Conservation (phyloP, 1,139 yeast species). For the Candida tropicalis region DNA sequence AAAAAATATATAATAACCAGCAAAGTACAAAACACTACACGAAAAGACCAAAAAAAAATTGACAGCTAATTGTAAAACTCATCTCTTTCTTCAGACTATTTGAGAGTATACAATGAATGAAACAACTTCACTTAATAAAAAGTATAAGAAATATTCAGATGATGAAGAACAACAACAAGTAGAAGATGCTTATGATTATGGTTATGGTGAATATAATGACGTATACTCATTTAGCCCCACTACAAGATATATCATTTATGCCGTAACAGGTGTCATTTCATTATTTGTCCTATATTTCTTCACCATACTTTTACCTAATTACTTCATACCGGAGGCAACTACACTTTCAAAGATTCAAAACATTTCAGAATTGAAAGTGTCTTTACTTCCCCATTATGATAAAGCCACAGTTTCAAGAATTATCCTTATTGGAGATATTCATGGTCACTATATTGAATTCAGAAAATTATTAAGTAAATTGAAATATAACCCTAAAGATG, state of each 20-base stretch:
- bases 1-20: no score
- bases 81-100: no score
- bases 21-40: no score
- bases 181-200: not conserved
- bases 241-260: constrained; percentile 17
- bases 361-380: constrained; percentile 27
- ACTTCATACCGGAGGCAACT: constrained; percentile 38
- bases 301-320: constrained; percentile 34
- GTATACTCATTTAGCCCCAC: not conserved
- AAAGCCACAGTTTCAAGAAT: constrained; percentile 42
- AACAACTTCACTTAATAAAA: not conserved
- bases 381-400: constrained; percentile 17
- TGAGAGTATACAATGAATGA: constrained; percentile 1
- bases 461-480: constrained; percentile 49
- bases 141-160: not conserved
- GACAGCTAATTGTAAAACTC: no score
- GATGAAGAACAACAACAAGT: not conserved
- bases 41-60: no score
- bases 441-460: constrained; percentile 70
- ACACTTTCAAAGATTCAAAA: constrained; percentile 29
- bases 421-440: constrained; percentile 83
- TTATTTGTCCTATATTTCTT: constrained; percentile 31
- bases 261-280: constrained; percentile 21
- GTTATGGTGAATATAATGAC: not conserved
- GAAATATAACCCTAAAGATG: constrained; percentile 47